Conservation (phyloP, 164 flowering plant genomes). For the Houttuynia cordata region DNA sequence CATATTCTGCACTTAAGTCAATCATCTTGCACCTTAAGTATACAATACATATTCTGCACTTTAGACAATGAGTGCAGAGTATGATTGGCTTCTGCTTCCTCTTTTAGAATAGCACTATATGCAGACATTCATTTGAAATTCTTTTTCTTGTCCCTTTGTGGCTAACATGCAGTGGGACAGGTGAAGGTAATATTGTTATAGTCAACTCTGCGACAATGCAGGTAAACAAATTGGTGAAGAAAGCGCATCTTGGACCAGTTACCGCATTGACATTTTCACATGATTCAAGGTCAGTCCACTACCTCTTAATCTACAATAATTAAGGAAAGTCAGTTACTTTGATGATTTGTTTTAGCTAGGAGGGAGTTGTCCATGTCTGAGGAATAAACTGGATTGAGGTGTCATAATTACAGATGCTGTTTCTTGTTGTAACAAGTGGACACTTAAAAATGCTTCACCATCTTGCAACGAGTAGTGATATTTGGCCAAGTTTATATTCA, state of each 20-base stretch:
- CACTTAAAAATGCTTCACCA: not conserved
- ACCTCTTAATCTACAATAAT: too few relatives aligned
- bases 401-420: not conserved
- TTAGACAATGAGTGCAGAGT: too few relatives aligned
- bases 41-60: too few relatives aligned
- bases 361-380: not conserved
- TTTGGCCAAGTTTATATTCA: not conserved
- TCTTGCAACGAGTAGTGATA: not conserved
- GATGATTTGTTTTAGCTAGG: not conserved
- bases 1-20: too few relatives aligned
- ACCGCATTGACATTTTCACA: slow-evolving; percentile 62
- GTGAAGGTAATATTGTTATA: slow-evolving; percentile 51
- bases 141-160: not conserved
- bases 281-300: slow-evolving; percentile 50
- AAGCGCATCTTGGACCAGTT: slow-evolving; percentile 73
- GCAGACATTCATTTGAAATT: too few relatives aligned
- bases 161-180: slow-evolving; percentile 57
- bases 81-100: too few relatives aligned
- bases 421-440: not conserved
- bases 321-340: too few relatives aligned
- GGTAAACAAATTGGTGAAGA: slow-evolving; percentile 30
- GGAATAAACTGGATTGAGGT: not conserved
- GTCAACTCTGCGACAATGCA: slow-evolving; percentile 39
- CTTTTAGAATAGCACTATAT: too few relatives aligned
- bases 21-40: too few relatives aligned